A percentile compares a stretch with the other conserved stretches of the same genome.
Conservation (phyloP, 495 filamentous ascomycete genomes). For the Penicillium malachiteum region DNA sequence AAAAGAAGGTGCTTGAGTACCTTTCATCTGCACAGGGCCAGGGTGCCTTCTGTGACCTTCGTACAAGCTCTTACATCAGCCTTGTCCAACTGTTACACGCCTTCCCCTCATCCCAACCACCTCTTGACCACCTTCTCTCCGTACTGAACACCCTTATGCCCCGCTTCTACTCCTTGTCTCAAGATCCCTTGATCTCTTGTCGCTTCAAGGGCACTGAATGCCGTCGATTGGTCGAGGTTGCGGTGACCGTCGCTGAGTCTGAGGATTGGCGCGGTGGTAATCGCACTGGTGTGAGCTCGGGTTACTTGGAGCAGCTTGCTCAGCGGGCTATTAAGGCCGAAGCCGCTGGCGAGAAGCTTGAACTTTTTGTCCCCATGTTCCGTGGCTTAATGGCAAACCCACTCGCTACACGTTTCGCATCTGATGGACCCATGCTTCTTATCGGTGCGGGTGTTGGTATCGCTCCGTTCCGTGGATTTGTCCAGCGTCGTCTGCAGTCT, state of each 20-base stretch:
- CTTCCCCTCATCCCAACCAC: constrained; percentile 88
- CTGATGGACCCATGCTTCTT: constrained; percentile 94
- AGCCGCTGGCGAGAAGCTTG: constrained; percentile 46
- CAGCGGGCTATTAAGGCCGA: constrained; percentile 64
- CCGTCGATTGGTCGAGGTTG: constrained; percentile 87
- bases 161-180: constrained; percentile 95
- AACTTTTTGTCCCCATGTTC: constrained; percentile 90
- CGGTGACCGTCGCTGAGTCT: constrained; percentile 89
- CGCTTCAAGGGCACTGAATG: constrained; percentile 62
- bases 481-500: constrained; percentile 88
- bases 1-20: constrained; percentile 84
- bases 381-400: constrained; percentile 98
- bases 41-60: constrained; percentile 90
- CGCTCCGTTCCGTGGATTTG: constrained; percentile 95
- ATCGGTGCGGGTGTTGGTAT: constrained; percentile 97
- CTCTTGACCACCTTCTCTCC: constrained; percentile 75
- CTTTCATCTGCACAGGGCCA: constrained; percentile 90
- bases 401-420: constrained; percentile 80
- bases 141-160: constrained; percentile 88
- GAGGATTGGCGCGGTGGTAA: constrained; percentile 69
- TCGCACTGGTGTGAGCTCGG: constrained; percentile 72
- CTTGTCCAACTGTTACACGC: constrained; percentile 83
- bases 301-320: constrained; percentile 84
- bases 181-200: constrained; percentile 86
- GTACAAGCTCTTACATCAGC: constrained; percentile 82